phyloP scores from a whole-genome alignment of 2,329 filamentous ascomycete species.

The Grosmannia clavigera region DNA sequence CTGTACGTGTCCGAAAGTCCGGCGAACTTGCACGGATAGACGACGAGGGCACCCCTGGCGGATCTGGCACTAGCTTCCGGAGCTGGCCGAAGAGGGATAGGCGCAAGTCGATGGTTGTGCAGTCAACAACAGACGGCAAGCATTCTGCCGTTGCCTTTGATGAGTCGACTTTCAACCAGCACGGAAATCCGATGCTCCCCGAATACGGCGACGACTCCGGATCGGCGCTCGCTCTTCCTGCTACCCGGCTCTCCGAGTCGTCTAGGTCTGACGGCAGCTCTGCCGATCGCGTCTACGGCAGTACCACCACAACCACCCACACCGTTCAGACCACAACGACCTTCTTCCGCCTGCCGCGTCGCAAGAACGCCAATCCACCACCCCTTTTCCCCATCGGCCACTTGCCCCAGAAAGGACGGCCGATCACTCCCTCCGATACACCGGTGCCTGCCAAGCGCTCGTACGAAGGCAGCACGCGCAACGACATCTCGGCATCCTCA shows the following conservation, averaged over 20 bases:
- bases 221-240: constrained; percentile 48
- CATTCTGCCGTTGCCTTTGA: constrained; percentile 44
- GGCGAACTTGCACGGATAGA: constrained; percentile 32
- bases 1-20: constrained; percentile 39
- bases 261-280: constrained; percentile 81
- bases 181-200: constrained; percentile 19
- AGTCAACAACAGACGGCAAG: constrained; percentile 24
- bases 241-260: constrained; percentile 66
- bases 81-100: constrained; percentile 26
- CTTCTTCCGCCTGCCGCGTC: constrained; percentile 71
- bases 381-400: constrained; percentile 77
- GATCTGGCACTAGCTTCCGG: constrained; percentile 7
- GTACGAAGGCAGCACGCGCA: not conserved
- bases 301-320: constrained; percentile 49
- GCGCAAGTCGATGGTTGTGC: constrained; percentile 25
- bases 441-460: constrained; percentile 2
- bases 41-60: constrained; percentile 13
- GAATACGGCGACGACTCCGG: constrained; percentile 46
- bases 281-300: constrained; percentile 48
- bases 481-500: not conserved
- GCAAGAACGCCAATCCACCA: constrained; percentile 37
- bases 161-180: constrained; percentile 34
- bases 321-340: constrained; percentile 51
- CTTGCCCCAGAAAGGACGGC: constrained; percentile 39
- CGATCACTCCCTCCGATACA: not conserved